These are phyloP conservation scores for Nicotiana knightiana DNA, from an alignment of 257 asterid species.

Conservation along the genomic window DNA sequence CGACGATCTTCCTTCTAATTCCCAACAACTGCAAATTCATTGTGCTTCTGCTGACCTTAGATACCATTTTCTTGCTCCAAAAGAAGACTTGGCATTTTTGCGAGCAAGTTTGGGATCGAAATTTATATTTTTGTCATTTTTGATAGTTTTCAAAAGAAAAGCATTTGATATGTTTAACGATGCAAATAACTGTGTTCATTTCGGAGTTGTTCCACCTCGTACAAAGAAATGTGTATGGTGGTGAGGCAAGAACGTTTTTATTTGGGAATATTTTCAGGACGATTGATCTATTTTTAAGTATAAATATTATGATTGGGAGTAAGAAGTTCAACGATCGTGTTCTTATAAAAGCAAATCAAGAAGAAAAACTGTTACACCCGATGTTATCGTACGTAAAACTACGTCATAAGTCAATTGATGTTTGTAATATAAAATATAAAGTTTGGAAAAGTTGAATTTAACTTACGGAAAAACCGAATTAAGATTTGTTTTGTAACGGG, in stretches of 20 bases:
- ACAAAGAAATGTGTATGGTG: neutral
- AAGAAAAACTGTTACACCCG: too few relatives aligned
- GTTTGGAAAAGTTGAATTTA: too few relatives aligned
- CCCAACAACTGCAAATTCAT: too few relatives aligned
- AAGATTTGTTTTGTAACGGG: too few relatives aligned
- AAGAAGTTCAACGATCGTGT: neutral
- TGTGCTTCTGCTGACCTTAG: neutral
- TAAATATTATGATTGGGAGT: neutral
- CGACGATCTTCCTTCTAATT: too few relatives aligned
- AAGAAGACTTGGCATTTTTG: neutral
- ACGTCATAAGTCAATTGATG: too few relatives aligned
- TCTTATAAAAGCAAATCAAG: neutral
- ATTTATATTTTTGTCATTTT: conserved; percentile 3
- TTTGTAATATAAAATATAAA: too few relatives aligned
- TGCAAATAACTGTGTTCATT: neutral
- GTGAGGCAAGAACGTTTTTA: neutral
- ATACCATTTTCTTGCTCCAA: neutral
- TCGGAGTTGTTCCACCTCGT: neutral
- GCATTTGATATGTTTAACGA: neutral
- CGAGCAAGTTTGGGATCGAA: neutral
- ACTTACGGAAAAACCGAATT: too few relatives aligned
- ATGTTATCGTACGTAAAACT: too few relatives aligned
- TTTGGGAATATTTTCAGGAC: neutral
- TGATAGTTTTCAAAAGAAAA: neutral
- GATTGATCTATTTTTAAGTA: neutral